Evolutionary conservation across 2,329 filamentous ascomycete genomes (phyloP), one percentile per base, ranked within the genome.

Genomic region (Fusarium algeriense): DNA sequence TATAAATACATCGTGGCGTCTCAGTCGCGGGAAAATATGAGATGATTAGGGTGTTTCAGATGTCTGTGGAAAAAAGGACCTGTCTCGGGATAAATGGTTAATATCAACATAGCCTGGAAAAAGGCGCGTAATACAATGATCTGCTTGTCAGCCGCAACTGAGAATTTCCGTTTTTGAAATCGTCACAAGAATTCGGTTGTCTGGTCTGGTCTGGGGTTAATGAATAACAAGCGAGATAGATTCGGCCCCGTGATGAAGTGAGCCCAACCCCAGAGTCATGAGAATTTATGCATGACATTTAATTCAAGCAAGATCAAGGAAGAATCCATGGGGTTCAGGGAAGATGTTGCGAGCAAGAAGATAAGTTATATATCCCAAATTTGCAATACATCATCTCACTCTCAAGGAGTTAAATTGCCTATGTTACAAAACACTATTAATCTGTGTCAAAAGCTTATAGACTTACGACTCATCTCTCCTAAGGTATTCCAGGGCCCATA

Each of bases 41-140:
- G 34, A 71, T 44, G 64, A 74, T 72, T 75, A 74, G 60, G 35
- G 55, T 71, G 75, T 77, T 76, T 77, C 75, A 76, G 58, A 68
- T 44, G 52, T 26, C 48, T 26, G 38, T 35, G 20, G 30, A 40
- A 49, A 67, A 50, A 67, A 48, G 34, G 53, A 53, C 60, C 57
- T 55, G 65, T 67, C 59, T 73, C 71, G 40, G 65, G 64, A 49
- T 55, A 60, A 57, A 64, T 28, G 62, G 49, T 34, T 28, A 53
- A 62, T 45, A 41, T 23, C 15, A 45, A 40, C 13, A 30, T 34
- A 35, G 23, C 20, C 38, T 48, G 13, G 53, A 44, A 43, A 28
- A 35, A 44, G 14, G 23, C 32, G 44, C 20, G 23, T 30, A 19
- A 38, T 19, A 20, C 12, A 3, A 26, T 13, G 20, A 26, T 37